Conservation (phyloP, 2,329 filamentous ascomycete genomes). For the Fusarium paranaense region DNA sequence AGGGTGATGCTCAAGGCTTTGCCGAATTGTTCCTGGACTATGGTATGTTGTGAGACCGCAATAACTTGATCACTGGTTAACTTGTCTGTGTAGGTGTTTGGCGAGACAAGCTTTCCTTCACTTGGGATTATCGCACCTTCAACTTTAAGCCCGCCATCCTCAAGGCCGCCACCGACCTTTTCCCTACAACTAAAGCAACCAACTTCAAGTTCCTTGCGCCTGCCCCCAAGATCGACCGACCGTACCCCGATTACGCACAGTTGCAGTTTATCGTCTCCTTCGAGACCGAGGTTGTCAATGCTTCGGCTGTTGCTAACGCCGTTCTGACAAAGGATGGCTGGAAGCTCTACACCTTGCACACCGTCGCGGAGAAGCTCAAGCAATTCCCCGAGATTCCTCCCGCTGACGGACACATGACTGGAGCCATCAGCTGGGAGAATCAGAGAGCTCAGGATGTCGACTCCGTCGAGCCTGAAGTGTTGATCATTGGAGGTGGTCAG, state of each 20-base stretch:
- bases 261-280: slow-evolving; percentile 6
- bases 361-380: slow-evolving; percentile 47
- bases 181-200: slow-evolving; percentile 42
- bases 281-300: slow-evolving; percentile 45
- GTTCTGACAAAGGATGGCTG: slow-evolving; percentile 48
- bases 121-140: slow-evolving; percentile 52
- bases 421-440: slow-evolving; percentile 46
- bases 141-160: slow-evolving; percentile 47
- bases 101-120: slow-evolving; percentile 51
- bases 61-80: slow-evolving; percentile 15
- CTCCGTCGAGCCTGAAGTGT: slow-evolving; percentile 60
- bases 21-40: slow-evolving; percentile 4
- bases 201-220: slow-evolving; percentile 23
- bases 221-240: not conserved
- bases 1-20: slow-evolving; percentile 1
- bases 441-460: slow-evolving; percentile 44
- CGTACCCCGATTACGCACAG: not conserved
- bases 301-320: slow-evolving; percentile 48
- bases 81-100: slow-evolving; percentile 44
- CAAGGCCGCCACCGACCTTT: slow-evolving; percentile 49
- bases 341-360: slow-evolving; percentile 51
- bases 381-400: slow-evolving; percentile 46
- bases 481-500: slow-evolving; percentile 62
- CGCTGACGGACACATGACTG: slow-evolving; percentile 50
- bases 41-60: not conserved